Conservation (phyloP, 768 basidiomycete species). For the Suillus plorans region DNA sequence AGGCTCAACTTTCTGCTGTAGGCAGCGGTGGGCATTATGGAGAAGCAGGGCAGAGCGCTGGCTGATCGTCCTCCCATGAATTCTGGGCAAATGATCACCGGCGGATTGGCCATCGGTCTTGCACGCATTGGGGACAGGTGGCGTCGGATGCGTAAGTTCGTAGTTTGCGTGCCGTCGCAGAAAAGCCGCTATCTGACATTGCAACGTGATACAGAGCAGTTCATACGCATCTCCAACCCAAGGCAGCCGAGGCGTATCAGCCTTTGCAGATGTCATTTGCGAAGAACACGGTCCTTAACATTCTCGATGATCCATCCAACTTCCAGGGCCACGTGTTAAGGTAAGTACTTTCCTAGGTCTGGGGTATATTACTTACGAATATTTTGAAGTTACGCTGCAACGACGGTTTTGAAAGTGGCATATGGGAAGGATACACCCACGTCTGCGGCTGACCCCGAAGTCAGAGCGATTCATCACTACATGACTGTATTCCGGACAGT, state of each 20-base stretch:
- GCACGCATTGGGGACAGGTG: background rate
- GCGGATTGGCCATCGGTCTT: background rate
- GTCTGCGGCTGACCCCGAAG: background rate
- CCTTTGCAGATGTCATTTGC: background rate
- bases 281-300: background rate
- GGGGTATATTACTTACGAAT: no score
- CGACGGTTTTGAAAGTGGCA: no score
- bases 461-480: background rate
- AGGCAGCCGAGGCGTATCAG: background rate
- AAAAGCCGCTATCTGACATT: background rate
- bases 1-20: background rate
- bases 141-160: background rate
- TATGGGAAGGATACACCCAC: background rate
- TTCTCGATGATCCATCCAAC: background rate
- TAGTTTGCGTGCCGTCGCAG: background rate
- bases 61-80: background rate
- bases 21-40: constrained; percentile 47
- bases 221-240: background rate
- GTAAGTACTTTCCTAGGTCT: background rate
- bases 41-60: constrained; percentile 47
- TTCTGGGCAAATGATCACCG: background rate
- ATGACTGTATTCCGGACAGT: background rate
- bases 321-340: background rate
- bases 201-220: background rate
- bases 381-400: no score